Evolutionary conservation across 257 asterid genomes (phyloP).

Genomic region (Penstemon eatonii): DNA sequence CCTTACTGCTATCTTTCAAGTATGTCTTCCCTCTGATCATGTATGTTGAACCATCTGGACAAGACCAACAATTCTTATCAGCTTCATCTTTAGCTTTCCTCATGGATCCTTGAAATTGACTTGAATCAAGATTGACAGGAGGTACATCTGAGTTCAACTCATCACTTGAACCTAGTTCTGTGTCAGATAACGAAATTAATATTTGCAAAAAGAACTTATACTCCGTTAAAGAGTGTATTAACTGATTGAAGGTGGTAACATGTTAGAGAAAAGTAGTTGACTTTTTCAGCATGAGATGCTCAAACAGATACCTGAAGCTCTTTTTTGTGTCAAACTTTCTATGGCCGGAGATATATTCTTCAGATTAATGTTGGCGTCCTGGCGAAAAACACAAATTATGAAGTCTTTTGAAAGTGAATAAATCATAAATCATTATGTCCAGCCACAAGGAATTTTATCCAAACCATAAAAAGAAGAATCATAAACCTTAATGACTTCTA

Average conservation of each 20-base stretch:
- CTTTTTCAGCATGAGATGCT: constrained; percentile 11
- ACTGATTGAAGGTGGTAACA: constrained; percentile 15
- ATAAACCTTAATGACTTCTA: constrained; percentile 58
- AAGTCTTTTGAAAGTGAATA: constrained; percentile 12
- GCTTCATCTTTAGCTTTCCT: constrained; percentile 66
- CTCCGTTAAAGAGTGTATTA: neutral
- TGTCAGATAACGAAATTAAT: constrained; percentile 24
- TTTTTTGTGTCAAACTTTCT: constrained; percentile 57
- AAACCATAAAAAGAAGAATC: constrained; percentile 1
- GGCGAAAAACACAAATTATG: constrained; percentile 24
- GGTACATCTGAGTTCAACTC: constrained; percentile 54
- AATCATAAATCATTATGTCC: constrained; percentile 8
- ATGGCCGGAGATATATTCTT: constrained; percentile 88
- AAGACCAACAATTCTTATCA: constrained; percentile 84
- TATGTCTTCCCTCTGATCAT: constrained; percentile 94
- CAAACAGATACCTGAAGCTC: constrained; percentile 52
- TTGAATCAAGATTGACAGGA: constrained; percentile 53
- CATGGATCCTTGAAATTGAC: constrained; percentile 76
- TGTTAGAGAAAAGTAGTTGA: constrained; percentile 23
- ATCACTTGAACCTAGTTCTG: constrained; percentile 50
- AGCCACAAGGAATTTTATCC: neutral
- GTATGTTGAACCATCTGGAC: constrained; percentile 89
- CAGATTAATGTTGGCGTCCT: constrained; percentile 69
- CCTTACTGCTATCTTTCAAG: constrained; percentile 86
- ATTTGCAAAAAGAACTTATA: neutral